phyloP scores from a whole-genome alignment of 345 rosid genomes.

The Salix caprea region DNA sequence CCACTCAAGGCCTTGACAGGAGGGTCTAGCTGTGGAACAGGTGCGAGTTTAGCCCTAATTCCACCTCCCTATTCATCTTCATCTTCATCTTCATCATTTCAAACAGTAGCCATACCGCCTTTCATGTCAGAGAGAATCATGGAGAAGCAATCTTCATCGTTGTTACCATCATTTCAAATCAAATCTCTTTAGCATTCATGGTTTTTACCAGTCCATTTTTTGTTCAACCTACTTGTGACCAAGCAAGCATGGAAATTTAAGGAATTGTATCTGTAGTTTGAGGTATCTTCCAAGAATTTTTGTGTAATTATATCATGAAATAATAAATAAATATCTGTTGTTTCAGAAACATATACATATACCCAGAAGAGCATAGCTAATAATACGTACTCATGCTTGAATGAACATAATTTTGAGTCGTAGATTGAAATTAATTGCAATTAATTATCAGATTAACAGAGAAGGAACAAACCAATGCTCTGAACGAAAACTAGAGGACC shows the following conservation, averaged over 20 bases:
- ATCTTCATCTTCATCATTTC: slow-evolving; percentile 29
- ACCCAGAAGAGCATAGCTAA: too few species aligned
- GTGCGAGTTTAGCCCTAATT: slow-evolving; percentile 35
- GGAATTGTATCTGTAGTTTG: too few species aligned
- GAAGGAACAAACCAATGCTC: not conserved
- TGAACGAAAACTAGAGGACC: not conserved
- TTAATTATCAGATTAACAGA: not conserved
- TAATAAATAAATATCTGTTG: too few species aligned
- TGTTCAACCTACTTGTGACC: not conserved
- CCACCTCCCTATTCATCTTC: slow-evolving; percentile 31
- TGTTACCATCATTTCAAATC: not conserved
- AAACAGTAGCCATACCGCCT: slow-evolving; percentile 16
- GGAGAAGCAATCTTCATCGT: slow-evolving; percentile 22
- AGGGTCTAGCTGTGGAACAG: slow-evolving; percentile 28
- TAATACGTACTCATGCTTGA: too few species aligned
- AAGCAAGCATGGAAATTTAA: not conserved
- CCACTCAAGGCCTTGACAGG: slow-evolving; percentile 35
- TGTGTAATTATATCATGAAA: too few species aligned
- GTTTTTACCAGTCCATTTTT: not conserved
- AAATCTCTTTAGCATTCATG: slow-evolving; percentile 9
- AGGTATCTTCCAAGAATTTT: too few species aligned
- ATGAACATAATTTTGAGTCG: too few species aligned
- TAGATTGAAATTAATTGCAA: not conserved
- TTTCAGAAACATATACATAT: too few species aligned
- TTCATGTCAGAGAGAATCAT: slow-evolving; percentile 13